Conservation (phyloP, 2,329 filamentous ascomycete genomes). For the Rhexocercosporidium sp. region DNA sequence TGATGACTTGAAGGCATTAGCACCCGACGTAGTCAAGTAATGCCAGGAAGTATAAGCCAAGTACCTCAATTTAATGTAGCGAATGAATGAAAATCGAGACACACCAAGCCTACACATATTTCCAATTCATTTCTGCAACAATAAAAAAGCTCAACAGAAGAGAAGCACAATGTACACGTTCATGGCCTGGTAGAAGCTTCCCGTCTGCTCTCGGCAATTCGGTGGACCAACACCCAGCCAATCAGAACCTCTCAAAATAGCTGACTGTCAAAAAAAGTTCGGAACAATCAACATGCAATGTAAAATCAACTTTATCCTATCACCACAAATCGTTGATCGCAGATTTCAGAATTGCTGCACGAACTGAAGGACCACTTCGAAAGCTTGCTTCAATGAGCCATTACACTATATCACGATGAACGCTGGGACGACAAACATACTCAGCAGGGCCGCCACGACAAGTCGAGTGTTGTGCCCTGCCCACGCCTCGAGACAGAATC, state of each 20-base stretch:
- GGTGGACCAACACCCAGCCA: constrained; percentile 4
- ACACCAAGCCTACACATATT: no score
- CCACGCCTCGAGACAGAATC: constrained; percentile 32
- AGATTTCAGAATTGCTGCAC: background rate
- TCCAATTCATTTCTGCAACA: no score
- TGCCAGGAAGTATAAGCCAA: no score
- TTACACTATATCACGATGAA: constrained; percentile 37
- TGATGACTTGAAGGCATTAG: no score
- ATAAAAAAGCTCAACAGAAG: no score
- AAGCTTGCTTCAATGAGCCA: constrained; percentile 28
- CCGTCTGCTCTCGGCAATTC: background rate
- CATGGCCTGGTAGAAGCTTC: background rate
- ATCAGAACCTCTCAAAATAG: background rate
- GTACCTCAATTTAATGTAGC: no score
- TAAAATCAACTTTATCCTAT: background rate
- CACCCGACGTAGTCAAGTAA: no score
- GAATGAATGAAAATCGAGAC: no score
- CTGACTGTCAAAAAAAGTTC: constrained; percentile 15
- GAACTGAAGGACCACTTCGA: background rate
- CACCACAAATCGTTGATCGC: background rate
- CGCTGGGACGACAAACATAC: constrained; percentile 38
- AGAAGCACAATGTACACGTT: no score
- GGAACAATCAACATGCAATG: background rate
- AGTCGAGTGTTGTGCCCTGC: constrained; percentile 38
- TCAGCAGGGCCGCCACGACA: constrained; percentile 40